phyloP scores from a whole-genome alignment of 345 rosid species.

The Eucalyptus melliodora region DNA sequence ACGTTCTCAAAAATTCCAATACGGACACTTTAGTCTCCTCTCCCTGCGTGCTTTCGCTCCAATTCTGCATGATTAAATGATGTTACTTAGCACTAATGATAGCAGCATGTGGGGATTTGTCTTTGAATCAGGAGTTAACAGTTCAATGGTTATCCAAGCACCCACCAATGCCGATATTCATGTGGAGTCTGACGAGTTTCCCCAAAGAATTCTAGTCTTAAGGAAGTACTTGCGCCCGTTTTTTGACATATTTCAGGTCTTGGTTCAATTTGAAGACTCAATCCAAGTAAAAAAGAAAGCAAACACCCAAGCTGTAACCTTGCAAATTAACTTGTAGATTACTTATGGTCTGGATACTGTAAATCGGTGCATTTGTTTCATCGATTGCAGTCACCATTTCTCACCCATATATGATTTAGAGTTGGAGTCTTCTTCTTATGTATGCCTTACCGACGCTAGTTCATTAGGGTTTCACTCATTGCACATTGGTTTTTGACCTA shows the following conservation, averaged over 20 bases:
- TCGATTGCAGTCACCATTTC: neutral
- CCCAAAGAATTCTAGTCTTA: neutral
- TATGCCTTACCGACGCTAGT: neutral
- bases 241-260: neutral
- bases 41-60: neutral
- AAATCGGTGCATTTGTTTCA: neutral
- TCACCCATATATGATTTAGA: neutral
- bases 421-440: neutral
- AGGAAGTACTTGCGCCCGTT: neutral
- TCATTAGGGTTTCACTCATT: neutral
- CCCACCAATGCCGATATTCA: neutral
- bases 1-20: conserved; percentile 27
- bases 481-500: neutral
- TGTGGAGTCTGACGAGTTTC: neutral
- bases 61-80: neutral
- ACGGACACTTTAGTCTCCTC: neutral
- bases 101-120: neutral
- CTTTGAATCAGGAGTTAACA: neutral
- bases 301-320: neutral
- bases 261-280: neutral
- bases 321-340: neutral
- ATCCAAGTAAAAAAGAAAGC: neutral
- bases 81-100: neutral
- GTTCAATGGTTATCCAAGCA: neutral
- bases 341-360: neutral